These are phyloP conservation scores for Paecilomyces sp. DNA, from an alignment of 2,329 filamentous ascomycete genomes.

Conservation along the genomic window DNA sequence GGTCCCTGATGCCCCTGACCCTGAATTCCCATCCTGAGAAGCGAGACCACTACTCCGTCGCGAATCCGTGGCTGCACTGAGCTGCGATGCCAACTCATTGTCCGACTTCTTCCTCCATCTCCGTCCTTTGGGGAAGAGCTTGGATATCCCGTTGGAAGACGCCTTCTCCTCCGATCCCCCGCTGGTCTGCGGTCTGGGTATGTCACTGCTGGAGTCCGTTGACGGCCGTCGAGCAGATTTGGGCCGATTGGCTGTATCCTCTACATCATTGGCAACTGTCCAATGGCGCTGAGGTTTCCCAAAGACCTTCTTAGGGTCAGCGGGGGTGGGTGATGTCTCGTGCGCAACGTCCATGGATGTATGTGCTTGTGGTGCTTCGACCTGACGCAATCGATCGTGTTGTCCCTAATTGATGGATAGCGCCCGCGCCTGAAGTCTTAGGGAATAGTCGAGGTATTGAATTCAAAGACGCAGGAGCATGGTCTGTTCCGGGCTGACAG, in stretches of 20 bases:
- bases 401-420: not conserved
- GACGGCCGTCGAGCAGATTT: constrained; percentile 28
- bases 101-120: constrained; percentile 37
- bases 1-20: constrained; percentile 11
- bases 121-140: constrained; percentile 39
- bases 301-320: constrained; percentile 30
- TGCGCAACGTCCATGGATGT: constrained; percentile 26
- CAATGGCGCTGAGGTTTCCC: constrained; percentile 28
- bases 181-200: constrained; percentile 30
- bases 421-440: not conserved
- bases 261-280: constrained; percentile 27
- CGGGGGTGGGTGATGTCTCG: constrained; percentile 19
- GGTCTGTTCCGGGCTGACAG: not conserved
- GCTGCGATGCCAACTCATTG: constrained; percentile 3
- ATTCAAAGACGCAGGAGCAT: not conserved
- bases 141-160: constrained; percentile 43
- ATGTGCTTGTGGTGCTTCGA: not conserved
- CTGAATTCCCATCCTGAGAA: constrained; percentile 17
- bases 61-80: not conserved
- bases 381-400: not conserved
- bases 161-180: constrained; percentile 31
- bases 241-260: constrained; percentile 16
- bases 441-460: not conserved
- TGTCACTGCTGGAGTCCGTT: constrained; percentile 29
- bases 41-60: constrained; percentile 1